Base-by-base conservation (phyloP, 2,329 filamentous ascomycete species). In the Neonectria magnoliae region DNA sequence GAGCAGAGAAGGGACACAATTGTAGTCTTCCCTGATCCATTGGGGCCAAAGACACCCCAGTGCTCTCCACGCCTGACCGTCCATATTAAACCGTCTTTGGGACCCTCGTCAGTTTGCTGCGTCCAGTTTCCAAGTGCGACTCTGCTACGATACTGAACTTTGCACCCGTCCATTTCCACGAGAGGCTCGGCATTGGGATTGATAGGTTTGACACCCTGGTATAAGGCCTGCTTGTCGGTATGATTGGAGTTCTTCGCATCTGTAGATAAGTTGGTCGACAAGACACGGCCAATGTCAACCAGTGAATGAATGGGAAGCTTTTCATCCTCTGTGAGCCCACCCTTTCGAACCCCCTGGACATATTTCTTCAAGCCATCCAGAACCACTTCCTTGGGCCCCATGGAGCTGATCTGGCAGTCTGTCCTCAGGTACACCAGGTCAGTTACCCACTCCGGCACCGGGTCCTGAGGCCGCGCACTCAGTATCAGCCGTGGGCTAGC, bases 21-120 rank as follows among this genome's bases (percentile, higher is more conserved):
- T 0, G 96, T 99, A 0, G 96, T 99, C 82, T 99, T 99, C 18
- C 96, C 96, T 1, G 93, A 97, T 13, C 92, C 96, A 72, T 99
- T 98, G 33, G 94, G 91, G 0, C 96, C 96, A 75, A 99, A 96
- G 18, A 98, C 87, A 3, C 93, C 95, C 92, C 94, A 97, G 67
- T 94, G 89, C 76, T 98, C 90, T 25, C 95, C 94, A 56, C 91
- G 88, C 42, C 89, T 88, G 25, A 98, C 90, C 0, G 87, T 92
- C 93, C 96, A 98, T 75, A 91, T 86, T 6, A 98, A 82, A 0
- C 95, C 95, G 1, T 86, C 77, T 18, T 79, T 69, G 51, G 81
- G 71, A 0, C 86, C 86, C 4, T 86, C 71, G 13, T 85, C 76
- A 2, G 74, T 78, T n/a, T 84, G 73, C 77, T 93, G 87, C 14